A percentile compares a stretch with the other conserved stretches of the same genome.
Evolutionary conservation across 169 alveolate genomes (phyloP).

Genomic region (Ichthyophthirius multifiliis): DNA sequence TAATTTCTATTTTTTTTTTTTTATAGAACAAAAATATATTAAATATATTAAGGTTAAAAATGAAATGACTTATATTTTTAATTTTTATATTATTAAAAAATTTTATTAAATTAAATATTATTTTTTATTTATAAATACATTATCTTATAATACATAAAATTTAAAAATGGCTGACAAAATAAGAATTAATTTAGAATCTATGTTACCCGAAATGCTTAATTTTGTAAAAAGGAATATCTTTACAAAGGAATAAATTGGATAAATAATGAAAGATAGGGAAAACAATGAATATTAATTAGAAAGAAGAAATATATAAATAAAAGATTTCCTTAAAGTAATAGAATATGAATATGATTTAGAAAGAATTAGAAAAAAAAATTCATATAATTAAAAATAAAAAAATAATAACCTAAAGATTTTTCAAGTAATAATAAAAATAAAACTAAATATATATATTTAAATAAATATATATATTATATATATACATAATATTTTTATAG

Average conservation of each 20-base stretch:
- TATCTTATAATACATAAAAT: not conserved
- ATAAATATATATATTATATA: not conserved
- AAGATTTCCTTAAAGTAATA: conserved; percentile 16
- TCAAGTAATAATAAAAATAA: not conserved
- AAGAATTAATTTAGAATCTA: conserved; percentile 18
- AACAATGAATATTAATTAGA: conserved; percentile 20
- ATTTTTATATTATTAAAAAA: no score
- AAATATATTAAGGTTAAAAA: no score
- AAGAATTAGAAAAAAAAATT: conserved; percentile 27
- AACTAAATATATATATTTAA: not conserved
- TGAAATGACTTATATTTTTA: no score
- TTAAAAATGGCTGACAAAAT: conserved; percentile 46
- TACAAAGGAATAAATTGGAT: conserved; percentile 16
- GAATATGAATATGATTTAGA: conserved; percentile 41
- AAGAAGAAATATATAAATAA: conserved; percentile 22
- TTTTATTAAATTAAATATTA: no score
- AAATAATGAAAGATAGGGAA: conserved; percentile 28
- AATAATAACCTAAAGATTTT: conserved; percentile 17
- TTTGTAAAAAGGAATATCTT: conserved; percentile 18
- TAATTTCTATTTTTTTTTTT: no score
- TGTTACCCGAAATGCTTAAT: conserved; percentile 33
- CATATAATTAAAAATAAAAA: conserved; percentile 20
- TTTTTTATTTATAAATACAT: not conserved
- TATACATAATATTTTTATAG: not conserved
- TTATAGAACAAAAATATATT: no score